These are phyloP conservation scores for Penicillium cosmopolitanum DNA, from an alignment of 495 filamentous ascomycete species.

Conservation along the genomic window DNA sequence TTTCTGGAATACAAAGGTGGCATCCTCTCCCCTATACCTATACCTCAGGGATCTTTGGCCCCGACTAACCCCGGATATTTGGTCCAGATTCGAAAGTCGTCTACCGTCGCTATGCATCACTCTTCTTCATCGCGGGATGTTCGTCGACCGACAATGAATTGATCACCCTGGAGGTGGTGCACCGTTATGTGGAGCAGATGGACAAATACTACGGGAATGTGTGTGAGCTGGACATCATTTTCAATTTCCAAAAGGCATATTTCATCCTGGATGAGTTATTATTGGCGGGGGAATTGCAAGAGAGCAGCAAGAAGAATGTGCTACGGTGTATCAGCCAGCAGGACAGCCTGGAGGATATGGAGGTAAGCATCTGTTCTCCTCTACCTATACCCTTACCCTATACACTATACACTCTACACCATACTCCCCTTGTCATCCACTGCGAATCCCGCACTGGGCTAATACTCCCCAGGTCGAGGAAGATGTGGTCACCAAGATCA, in stretches of 20 bases:
- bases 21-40: slow-evolving; percentile 12
- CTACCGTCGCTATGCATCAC: slow-evolving; percentile 96
- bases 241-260: slow-evolving; percentile 99
- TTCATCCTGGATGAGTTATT: slow-evolving; percentile 98
- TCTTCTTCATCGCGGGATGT: slow-evolving; percentile 99
- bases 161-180: slow-evolving; percentile 97
- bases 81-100: slow-evolving; percentile 89
- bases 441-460: slow-evolving; percentile 44
- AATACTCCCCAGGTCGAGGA: slow-evolving; percentile 85
- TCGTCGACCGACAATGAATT: slow-evolving; percentile 94
- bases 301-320: slow-evolving; percentile 99
- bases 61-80: background rate
- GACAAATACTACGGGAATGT: slow-evolving; percentile 99
- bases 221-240: slow-evolving; percentile 98
- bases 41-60: background rate
- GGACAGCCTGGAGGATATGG: slow-evolving; percentile 94
- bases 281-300: slow-evolving; percentile 95
- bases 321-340: slow-evolving; percentile 92
- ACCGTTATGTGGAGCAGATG: slow-evolving; percentile 99
- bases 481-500: slow-evolving; percentile 90
- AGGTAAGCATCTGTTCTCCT: slow-evolving; percentile 65
- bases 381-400: slow-evolving; percentile 2
- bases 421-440: background rate
- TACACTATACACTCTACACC: background rate
- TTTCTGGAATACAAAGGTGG: slow-evolving; percentile 98